Percentiles rank a stretch among this genome's conserved stretches.
These are phyloP conservation scores for Nitzschia putrida DNA, from an alignment of 108 stramenopile genomes.

Conservation along the genomic window DNA sequence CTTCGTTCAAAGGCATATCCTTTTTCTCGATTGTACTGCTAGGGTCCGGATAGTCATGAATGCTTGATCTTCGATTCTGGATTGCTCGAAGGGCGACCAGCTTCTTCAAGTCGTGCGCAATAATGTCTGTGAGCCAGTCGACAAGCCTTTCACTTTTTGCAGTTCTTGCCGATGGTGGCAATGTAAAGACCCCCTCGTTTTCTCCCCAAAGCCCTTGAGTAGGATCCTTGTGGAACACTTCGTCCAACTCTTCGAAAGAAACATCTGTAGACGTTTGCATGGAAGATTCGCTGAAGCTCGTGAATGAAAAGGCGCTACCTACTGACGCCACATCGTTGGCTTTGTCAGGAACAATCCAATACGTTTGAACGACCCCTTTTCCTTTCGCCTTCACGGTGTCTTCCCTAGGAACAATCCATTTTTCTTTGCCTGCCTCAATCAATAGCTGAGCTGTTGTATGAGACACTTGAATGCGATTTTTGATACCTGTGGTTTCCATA, in stretches of 20 bases:
- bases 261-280: neutral
- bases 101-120: neutral
- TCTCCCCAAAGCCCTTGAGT: neutral
- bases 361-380: constrained; percentile 11
- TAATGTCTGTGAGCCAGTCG: neutral
- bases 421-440: constrained; percentile 8
- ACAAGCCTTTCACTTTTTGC: neutral
- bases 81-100: neutral
- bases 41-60: neutral
- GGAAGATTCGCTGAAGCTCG: neutral
- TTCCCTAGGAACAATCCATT: constrained; percentile 1
- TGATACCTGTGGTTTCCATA: constrained; percentile 13
- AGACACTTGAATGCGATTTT: constrained; percentile 3
- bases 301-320: neutral
- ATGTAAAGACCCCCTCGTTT: neutral
- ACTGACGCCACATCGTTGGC: neutral
- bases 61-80: neutral
- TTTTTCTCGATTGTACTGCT: neutral
- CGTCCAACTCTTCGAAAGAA: neutral
- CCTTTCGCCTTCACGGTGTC: constrained; percentile 13
- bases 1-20: constrained; percentile 2
- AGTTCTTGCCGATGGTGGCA: neutral
- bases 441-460: neutral
- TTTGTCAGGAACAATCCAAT: constrained; percentile 1
- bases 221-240: neutral